Evolutionary conservation across 257 asterid species (phyloP), one percentile per base, ranked within the genome.

Genomic region (Nicotiana sylvestris): DNA sequence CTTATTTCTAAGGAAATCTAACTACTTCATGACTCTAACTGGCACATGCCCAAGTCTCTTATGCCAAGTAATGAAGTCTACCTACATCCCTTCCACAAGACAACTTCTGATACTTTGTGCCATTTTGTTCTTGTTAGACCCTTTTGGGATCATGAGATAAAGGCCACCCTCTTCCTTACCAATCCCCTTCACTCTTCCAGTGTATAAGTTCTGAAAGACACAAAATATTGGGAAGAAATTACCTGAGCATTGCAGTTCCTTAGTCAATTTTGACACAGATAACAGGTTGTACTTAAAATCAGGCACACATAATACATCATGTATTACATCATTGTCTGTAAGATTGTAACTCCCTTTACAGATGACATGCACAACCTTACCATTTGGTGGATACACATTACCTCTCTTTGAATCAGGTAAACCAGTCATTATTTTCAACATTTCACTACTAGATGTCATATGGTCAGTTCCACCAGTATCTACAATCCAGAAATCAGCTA

Each of bases 61-160:
- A 2, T 61, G 67, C 67, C 67, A 61, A 1, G 5, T 10, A 9
- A 3, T 6, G 1, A 61, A 0, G 10, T 61, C 33, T 9, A 9
- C 8, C 1, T 1, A 1, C 2, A 21, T 1, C 15, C 2, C 11
- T 25, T 25, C 17, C 4, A 5, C 33, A 9, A 61, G 1, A 5
- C 1, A 10, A 1, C 0, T 62, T 0, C 6, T 15, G 0, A 4
- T 4, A 5, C 2, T 4, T 4, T 16, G 4, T 6, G 0, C 4
- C 17, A 4, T 9, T 55, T 4, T 15, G 0, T 1, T 55, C 21
- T n/a, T 13, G 37, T 4, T 6, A 55, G 6, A 16, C 1, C 5
- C 0, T 3, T 55, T 5, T 15, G 8, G 5, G 0, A 4, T 15
- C 2, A 55, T 4, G 0, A 55, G n/a, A 16, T 55, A 55, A 0